Evolutionary conservation across 805 yeast species (phyloP), one percentile per base, ranked within the genome.

Genomic region (Metschnikowia gruessii): DNA sequence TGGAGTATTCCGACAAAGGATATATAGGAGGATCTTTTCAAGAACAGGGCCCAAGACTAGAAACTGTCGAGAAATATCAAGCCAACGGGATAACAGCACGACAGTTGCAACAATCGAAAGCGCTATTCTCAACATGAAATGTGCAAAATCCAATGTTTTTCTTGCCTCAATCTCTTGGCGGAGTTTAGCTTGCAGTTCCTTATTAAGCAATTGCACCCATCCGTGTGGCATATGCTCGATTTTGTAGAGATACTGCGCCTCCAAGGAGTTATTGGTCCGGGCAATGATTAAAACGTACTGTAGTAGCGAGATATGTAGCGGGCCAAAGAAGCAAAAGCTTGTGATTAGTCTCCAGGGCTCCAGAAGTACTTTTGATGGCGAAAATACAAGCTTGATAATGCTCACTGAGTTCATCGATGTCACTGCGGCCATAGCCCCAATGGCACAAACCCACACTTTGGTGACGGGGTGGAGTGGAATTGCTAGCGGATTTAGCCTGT

Each of bases 1-100:
- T 3, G 79, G 77, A 47, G 71, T 67, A 16, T 72, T 68, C 24
- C 79, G 64, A 3, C 81, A 68, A 73, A 79, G 71, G 24, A 79
- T 60, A 52, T 75, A 79, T 8, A 71, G 55, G 36, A 79, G 49
- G 6, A 64, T 56, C 24, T 64, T 66, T 33, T 60, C 60, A 22
- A 81, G 60, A 16, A 67, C 58, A 2, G 66, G 59, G 3, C 80
- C 79, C 39, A 72, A 53, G 22, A 60, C 57, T 15, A 71, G 40
- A 21, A 59, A 46, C 10, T 48, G 43, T 17, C 49, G 40, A n/a
- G 54, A 47, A 3, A 58, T 40, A 29, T 49, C 50, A 38, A 57
- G 51, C 51, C 55, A 46, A 3, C 42, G 50, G 13, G 43, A 30
- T 10, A 35, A 19, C 5, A 54, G 39, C 3, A 62, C 51, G 3